Evolutionary conservation across 2,329 filamentous ascomycete genomes (phyloP).

Genomic region (Arthroderma sp.): DNA sequence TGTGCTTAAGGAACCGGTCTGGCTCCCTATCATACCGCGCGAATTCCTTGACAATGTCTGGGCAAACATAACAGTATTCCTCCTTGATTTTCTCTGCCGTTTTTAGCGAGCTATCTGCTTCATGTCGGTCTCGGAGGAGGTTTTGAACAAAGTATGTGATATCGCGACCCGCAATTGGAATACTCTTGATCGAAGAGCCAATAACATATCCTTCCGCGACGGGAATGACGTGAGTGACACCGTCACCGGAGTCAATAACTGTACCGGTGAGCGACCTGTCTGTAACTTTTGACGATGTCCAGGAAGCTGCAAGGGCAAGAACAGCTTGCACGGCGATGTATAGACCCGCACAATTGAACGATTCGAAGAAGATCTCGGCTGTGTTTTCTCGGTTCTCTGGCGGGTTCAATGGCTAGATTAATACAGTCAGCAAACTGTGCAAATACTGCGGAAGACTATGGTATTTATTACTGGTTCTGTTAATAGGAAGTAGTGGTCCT

Average conservation of each 20-base stretch:
- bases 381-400: slow-evolving; percentile 98
- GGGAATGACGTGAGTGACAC: slow-evolving; percentile 97
- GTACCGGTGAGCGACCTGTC: slow-evolving; percentile 93
- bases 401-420: slow-evolving; percentile 75
- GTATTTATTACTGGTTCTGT: slow-evolving; percentile 68
- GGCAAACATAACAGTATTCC: slow-evolving; percentile 95
- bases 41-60: slow-evolving; percentile 98
- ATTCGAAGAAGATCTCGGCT: slow-evolving; percentile 99
- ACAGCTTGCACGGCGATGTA: slow-evolving; percentile 99
- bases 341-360: slow-evolving; percentile 96
- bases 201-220: slow-evolving; percentile 98
- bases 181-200: slow-evolving; percentile 97
- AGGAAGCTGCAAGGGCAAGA: slow-evolving; percentile 87
- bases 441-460: not conserved
- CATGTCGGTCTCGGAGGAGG: slow-evolving; percentile 84
- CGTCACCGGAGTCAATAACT: slow-evolving; percentile 96
- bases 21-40: slow-evolving; percentile 86
- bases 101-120: slow-evolving; percentile 92
- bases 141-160: slow-evolving; percentile 99
- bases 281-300: slow-evolving; percentile 96
- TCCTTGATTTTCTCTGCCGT: slow-evolving; percentile 98
- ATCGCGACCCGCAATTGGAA: slow-evolving; percentile 93
- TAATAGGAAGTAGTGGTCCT: slow-evolving; percentile 96
- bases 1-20: slow-evolving; percentile 80
- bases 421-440: not conserved